Evolutionary conservation across 2,329 filamentous ascomycete species (phyloP).

Genomic region (Pseudogymnoascus sp.): DNA sequence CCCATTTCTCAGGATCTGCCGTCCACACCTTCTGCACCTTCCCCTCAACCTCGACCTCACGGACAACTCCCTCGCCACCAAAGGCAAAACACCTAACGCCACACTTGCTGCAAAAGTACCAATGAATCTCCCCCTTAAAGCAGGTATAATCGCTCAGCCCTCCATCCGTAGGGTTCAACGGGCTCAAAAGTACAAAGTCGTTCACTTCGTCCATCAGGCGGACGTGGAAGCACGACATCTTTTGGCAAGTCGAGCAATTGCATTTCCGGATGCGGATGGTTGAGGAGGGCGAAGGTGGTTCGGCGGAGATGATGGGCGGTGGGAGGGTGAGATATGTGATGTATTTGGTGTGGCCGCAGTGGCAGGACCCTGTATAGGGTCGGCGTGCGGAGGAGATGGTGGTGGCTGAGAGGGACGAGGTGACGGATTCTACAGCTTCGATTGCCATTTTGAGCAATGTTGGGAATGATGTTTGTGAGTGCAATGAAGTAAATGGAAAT

Average conservation of each 20-base stretch:
- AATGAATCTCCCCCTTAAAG: constrained; percentile 27
- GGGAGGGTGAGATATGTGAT: constrained; percentile 36
- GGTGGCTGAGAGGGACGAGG: background rate
- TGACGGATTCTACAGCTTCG: background rate
- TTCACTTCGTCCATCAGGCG: constrained; percentile 29
- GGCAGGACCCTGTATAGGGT: constrained; percentile 35
- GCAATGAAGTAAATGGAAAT: background rate
- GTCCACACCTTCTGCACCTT: constrained; percentile 23
- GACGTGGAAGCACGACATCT: constrained; percentile 38
- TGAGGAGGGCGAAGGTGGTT: constrained; percentile 21
- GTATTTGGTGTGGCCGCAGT: constrained; percentile 37
- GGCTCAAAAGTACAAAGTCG: constrained; percentile 40
- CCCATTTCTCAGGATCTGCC: constrained; percentile 24
- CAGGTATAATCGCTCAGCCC: constrained; percentile 36
- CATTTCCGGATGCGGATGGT: constrained; percentile 30
- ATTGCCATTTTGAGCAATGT: background rate
- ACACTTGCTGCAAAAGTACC: constrained; percentile 40
- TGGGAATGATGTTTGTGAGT: background rate
- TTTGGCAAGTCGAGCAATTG: constrained; percentile 43
- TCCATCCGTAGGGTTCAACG: constrained; percentile 27
- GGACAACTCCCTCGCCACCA: constrained; percentile 27
- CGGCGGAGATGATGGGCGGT: constrained; percentile 18
- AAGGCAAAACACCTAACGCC: constrained; percentile 37
- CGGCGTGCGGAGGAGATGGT: constrained; percentile 14
- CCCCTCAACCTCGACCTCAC: constrained; percentile 14